A percentile compares a stretch with the other conserved stretches of the same genome.
Evolutionary conservation across 495 filamentous ascomycete species (phyloP).

Genomic region (Aspergillus leporis): DNA sequence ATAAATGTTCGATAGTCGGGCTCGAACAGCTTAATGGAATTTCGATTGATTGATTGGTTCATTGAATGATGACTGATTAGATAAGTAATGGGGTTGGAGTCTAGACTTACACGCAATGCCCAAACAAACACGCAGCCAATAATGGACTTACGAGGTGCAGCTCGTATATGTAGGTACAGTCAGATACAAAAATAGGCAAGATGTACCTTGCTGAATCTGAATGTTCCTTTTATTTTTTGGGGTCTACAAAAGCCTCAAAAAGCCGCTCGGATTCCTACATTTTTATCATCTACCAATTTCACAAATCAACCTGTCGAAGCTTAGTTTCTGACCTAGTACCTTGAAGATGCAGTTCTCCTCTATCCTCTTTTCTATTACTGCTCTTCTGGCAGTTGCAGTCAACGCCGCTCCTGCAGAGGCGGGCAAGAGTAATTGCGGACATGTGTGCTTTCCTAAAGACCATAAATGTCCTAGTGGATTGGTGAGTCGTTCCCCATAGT

Average conservation of each 20-base stretch:
- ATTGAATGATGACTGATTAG: not conserved
- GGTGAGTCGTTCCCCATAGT: not conserved
- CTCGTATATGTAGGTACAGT: not conserved
- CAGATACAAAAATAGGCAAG: not conserved
- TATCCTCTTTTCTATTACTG: not conserved
- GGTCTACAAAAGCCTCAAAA: not conserved
- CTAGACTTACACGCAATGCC: not conserved
- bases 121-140: not conserved
- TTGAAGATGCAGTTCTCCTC: not conserved
- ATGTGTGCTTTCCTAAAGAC: not conserved
- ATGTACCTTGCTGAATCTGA: not conserved
- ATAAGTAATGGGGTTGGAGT: not conserved
- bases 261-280: not conserved
- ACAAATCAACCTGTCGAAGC: not conserved
- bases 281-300: not conserved
- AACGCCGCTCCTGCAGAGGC: not conserved
- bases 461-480: not conserved
- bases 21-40: too few species aligned
- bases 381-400: not conserved
- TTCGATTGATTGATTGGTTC: too few species aligned
- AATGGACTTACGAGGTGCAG: not conserved
- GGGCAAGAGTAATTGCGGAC: not conserved
- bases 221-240: not conserved
- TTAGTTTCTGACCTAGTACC: not conserved
- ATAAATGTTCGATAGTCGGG: too few species aligned